phyloP scores from a whole-genome alignment of 2,329 filamentous ascomycete species.

The Fusarium sp. region DNA sequence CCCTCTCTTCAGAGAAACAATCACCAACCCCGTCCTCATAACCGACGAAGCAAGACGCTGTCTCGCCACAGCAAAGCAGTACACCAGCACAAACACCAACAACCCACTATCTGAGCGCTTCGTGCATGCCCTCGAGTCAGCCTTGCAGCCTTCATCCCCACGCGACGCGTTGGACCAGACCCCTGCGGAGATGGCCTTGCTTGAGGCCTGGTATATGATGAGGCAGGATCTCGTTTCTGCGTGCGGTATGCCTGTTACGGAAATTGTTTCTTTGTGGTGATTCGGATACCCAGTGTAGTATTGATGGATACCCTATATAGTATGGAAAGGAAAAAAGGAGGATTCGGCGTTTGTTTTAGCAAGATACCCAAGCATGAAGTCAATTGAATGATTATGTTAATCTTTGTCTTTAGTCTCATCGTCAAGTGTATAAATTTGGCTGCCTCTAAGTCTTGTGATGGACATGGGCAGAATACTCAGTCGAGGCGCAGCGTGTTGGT shows the following conservation, averaged over 20 bases:
- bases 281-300: not conserved
- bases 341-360: constrained; percentile 14
- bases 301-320: not conserved
- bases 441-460: no score
- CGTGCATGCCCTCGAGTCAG: constrained; percentile 29
- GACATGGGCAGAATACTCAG: no score
- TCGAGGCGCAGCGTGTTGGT: no score
- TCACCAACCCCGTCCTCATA: constrained; percentile 31
- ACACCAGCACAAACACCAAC: constrained; percentile 16
- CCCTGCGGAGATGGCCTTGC: constrained; percentile 32
- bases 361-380: constrained; percentile 34
- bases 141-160: constrained; percentile 33
- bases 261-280: constrained; percentile 42
- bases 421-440: no score
- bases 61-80: constrained; percentile 39
- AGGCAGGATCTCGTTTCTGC: constrained; percentile 19
- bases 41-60: constrained; percentile 39
- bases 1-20: constrained; percentile 35
- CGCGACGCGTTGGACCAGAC: constrained; percentile 35
- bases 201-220: constrained; percentile 41
- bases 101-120: constrained; percentile 34
- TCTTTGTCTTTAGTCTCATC: no score
- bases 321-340: not conserved
- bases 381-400: not conserved
- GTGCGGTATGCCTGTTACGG: constrained; percentile 25